Percentiles rank a stretch among this genome's conserved stretches.
These are phyloP conservation scores for Botryosphaeria dothidea DNA, from an alignment of 2,329 filamentous ascomycete species.

Conservation along the genomic window DNA sequence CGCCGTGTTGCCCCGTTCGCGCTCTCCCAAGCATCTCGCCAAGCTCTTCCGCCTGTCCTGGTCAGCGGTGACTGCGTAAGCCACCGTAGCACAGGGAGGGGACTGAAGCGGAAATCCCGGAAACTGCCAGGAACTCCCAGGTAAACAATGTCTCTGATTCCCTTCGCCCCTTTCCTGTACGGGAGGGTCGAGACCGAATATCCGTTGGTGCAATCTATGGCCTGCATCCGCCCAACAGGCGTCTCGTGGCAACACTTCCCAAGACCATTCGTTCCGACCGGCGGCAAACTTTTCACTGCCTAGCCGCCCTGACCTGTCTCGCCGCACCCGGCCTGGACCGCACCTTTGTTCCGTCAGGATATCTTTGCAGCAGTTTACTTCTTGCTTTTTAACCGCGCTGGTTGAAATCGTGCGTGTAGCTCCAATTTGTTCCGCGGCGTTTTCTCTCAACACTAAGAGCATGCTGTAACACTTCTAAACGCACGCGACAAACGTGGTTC, in stretches of 20 bases:
- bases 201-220: neutral
- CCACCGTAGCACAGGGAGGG: constrained; percentile 13
- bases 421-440: neutral
- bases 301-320: neutral
- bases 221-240: neutral
- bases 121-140: neutral
- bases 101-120: neutral
- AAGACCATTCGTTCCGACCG: neutral
- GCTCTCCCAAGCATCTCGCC: neutral
- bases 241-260: neutral
- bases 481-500: constrained; percentile 1
- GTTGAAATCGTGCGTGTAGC: neutral
- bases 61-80: constrained; percentile 9
- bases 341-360: neutral
- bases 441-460: neutral
- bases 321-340: neutral
- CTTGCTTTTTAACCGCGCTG: neutral
- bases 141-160: constrained; percentile 11
- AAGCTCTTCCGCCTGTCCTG: neutral
- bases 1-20: neutral
- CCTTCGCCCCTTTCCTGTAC: constrained; percentile 5
- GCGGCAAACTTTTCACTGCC: neutral
- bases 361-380: neutral
- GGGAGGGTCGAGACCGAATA: constrained; percentile 5
- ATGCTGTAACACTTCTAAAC: neutral